Percentiles rank a stretch among this genome's conserved stretches.
These are phyloP conservation scores for Hypoxylon sp. DNA, from an alignment of 2,329 filamentous ascomycete genomes.

Conservation along the genomic window DNA sequence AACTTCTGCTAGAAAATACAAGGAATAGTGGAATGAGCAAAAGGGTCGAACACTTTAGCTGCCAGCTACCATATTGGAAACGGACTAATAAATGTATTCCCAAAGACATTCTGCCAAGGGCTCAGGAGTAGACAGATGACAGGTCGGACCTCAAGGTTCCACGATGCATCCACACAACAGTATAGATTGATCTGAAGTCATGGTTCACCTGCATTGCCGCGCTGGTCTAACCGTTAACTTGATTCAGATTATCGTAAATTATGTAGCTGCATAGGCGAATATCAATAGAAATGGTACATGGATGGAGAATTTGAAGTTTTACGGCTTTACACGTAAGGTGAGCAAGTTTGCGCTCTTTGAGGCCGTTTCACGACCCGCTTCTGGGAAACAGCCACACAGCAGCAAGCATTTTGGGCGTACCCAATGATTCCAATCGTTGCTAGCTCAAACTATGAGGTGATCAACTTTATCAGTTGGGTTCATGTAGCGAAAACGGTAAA, in stretches of 20 bases:
- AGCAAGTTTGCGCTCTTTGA: slow-evolving; percentile 55
- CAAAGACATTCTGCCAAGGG: slow-evolving; percentile 14
- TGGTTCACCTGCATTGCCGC: background rate
- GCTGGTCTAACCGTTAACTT: background rate
- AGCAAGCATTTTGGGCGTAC: background rate
- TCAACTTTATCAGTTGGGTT: background rate
- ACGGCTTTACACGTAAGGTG: slow-evolving; percentile 38
- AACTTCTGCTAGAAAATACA: background rate
- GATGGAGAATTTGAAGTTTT: slow-evolving; percentile 14
- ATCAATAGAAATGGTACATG: slow-evolving; percentile 13
- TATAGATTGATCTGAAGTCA: slow-evolving; percentile 8
- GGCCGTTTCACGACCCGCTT: slow-evolving; percentile 39
- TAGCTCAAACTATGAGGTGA: slow-evolving; percentile 4
- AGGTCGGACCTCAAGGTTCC: slow-evolving; percentile 38
- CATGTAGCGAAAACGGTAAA: background rate
- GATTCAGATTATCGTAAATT: background rate
- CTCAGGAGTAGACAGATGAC: slow-evolving; percentile 19
- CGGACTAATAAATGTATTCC: background rate
- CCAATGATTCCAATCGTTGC: background rate
- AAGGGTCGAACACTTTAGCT: slow-evolving; percentile 3
- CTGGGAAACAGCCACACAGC: slow-evolving; percentile 17
- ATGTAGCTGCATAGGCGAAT: slow-evolving; percentile 1
- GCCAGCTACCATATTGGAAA: background rate
- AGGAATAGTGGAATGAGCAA: background rate
- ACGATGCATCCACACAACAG: slow-evolving; percentile 11